Evolutionary conservation across 192 early-diverging fungal genomes (phyloP).

Genomic region (Dissophora globulifera): DNA sequence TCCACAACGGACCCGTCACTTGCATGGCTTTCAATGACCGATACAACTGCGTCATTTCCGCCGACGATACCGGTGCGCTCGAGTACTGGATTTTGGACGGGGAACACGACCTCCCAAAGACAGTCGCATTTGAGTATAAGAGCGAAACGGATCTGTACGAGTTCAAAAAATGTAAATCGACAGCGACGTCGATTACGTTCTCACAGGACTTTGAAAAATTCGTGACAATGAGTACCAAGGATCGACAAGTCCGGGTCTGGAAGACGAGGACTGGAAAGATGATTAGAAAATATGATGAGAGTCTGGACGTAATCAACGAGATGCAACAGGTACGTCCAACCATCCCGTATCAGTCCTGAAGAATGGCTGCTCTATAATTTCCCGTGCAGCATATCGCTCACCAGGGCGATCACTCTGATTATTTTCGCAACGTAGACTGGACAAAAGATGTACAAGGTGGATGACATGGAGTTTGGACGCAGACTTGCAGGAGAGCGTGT

Average conservation of each 20-base stretch:
- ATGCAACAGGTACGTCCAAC: slow-evolving; percentile 89
- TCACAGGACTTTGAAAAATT: slow-evolving; percentile 86
- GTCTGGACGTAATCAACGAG: slow-evolving; percentile 79
- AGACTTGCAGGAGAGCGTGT: slow-evolving; percentile 90
- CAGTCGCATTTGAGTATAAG: slow-evolving; percentile 84
- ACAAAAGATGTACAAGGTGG: slow-evolving; percentile 78
- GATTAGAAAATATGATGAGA: slow-evolving; percentile 92
- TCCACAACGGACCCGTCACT: slow-evolving; percentile 79
- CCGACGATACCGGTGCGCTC: slow-evolving; percentile 88
- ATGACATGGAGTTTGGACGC: slow-evolving; percentile 99
- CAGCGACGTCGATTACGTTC: slow-evolving; percentile 83
- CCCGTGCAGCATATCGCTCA: too few species aligned
- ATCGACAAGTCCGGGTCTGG: slow-evolving; percentile 89
- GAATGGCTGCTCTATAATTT: too few species aligned
- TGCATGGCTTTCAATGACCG: slow-evolving; percentile 87
- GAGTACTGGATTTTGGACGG: slow-evolving; percentile 93
- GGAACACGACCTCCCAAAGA: slow-evolving; percentile 69
- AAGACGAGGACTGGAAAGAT: slow-evolving; percentile 86
- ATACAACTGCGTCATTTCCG: slow-evolving; percentile 82
- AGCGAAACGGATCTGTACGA: slow-evolving; percentile 96
- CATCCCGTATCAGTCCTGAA: too few species aligned
- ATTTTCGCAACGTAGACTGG: slow-evolving; percentile 63
- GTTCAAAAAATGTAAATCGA: slow-evolving; percentile 89
- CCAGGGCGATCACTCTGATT: not conserved
- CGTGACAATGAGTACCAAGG: slow-evolving; percentile 86